Conservation (phyloP, 2,329 filamentous ascomycete species). For the Aspergillus quadricinctus region DNA sequence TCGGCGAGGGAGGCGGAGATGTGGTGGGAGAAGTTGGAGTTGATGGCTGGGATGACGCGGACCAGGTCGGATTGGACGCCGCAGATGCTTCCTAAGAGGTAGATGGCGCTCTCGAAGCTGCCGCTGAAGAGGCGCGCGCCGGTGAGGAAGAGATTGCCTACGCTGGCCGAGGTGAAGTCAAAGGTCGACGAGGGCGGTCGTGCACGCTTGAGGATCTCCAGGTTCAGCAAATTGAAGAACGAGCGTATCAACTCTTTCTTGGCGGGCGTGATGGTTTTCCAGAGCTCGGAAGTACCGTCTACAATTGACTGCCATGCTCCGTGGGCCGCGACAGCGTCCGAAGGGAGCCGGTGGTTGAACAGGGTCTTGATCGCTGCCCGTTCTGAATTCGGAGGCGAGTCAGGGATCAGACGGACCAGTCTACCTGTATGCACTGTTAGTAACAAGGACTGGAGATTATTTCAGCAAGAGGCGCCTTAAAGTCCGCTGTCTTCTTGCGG, state of each 20-base stretch:
- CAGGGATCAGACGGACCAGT: conserved; percentile 83
- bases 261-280: conserved; percentile 64
- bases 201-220: conserved; percentile 73
- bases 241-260: conserved; percentile 75
- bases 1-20: conserved; percentile 79
- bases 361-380: conserved; percentile 71
- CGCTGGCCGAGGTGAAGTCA: conserved; percentile 70
- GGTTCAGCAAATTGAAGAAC: conserved; percentile 69
- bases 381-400: conserved; percentile 56
- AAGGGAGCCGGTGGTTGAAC: conserved; percentile 80
- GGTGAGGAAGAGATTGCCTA: conserved; percentile 76
- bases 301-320: conserved; percentile 85
- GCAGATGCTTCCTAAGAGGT: conserved; percentile 81
- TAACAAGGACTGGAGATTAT: background rate
- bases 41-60: conserved; percentile 81
- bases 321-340: conserved; percentile 57
- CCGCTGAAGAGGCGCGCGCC: conserved; percentile 87
- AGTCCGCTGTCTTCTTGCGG: background rate
- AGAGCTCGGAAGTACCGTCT: conserved; percentile 73
- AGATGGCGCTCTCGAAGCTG: conserved; percentile 88
- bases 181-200: conserved; percentile 66
- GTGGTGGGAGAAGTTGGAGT: conserved; percentile 92
- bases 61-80: conserved; percentile 69
- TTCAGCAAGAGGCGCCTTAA: too few species aligned
- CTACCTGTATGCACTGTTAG: conserved; percentile 55